phyloP scores from a whole-genome alignment of 345 rosid genomes.

The Lepidium didymum region DNA sequence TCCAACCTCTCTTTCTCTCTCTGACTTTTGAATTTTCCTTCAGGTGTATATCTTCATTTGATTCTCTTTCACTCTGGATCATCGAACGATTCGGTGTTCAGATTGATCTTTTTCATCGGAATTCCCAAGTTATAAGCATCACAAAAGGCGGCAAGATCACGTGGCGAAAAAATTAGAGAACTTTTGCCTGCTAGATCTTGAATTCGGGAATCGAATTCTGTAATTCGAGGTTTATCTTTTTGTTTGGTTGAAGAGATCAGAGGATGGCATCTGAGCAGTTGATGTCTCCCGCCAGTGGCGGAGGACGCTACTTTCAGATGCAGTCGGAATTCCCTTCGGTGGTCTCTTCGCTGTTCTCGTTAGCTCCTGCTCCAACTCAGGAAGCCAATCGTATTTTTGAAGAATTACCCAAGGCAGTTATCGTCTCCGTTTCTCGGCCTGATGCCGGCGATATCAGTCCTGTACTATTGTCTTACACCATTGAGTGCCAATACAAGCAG shows the following conservation, averaged over 20 bases:
- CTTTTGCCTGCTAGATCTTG: conserved; percentile 1
- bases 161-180: background rate
- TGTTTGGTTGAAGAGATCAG: background rate
- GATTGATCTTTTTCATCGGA: conserved; percentile 2
- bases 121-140: background rate
- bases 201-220: background rate
- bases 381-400: conserved; percentile 71
- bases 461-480: conserved; percentile 68
- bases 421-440: conserved; percentile 77
- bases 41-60: conserved; percentile 14
- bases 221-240: background rate
- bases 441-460: conserved; percentile 92
- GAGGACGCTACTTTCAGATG: conserved; percentile 68
- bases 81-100: background rate
- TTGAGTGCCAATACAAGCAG: conserved; percentile 89
- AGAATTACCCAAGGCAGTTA: conserved; percentile 70
- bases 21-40: conserved; percentile 17
- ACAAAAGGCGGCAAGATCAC: background rate
- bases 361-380: conserved; percentile 39
- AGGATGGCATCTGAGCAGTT: conserved; percentile 75
- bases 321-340: conserved; percentile 48
- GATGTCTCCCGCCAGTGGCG: conserved; percentile 41
- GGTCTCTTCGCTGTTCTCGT: conserved; percentile 52
- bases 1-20: conserved; percentile 17
- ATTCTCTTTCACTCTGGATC: conserved; percentile 3